These are phyloP conservation scores for Coniochaeta hoffmannii DNA, from an alignment of 2,329 filamentous ascomycete genomes.

Conservation along the genomic window DNA sequence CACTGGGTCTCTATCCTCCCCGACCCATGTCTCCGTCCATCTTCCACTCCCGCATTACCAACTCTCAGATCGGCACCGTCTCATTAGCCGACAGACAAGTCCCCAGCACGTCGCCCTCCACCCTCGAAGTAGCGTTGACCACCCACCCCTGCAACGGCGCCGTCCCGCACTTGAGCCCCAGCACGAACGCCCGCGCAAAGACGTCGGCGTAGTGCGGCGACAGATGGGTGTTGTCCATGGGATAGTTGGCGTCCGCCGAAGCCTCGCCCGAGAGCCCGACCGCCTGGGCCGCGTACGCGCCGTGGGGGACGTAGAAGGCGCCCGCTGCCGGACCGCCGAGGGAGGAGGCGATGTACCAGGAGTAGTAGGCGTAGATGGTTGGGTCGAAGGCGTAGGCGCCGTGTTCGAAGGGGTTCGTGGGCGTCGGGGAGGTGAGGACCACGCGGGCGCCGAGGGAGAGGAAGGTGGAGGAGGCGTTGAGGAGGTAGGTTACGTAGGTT, in stretches of 20 bases:
- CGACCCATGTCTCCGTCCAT: neutral
- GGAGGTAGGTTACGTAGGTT: conserved; percentile 54
- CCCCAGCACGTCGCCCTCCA: neutral
- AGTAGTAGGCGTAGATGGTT: conserved; percentile 50
- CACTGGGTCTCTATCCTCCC: no score
- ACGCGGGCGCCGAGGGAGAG: conserved; percentile 52
- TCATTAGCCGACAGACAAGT: neutral
- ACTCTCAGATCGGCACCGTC: neutral
- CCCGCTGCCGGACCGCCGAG: conserved; percentile 27
- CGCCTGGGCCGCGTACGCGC: conserved; percentile 46
- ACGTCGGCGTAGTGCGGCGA: conserved; percentile 46
- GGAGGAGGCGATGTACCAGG: conserved; percentile 28
- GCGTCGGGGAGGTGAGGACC: conserved; percentile 49
- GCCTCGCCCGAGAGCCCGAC: conserved; percentile 41
- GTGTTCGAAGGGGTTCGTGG: conserved; percentile 49
- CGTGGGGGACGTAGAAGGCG: conserved; percentile 52
- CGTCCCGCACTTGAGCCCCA: conserved; percentile 41
- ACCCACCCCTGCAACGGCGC: conserved; percentile 28
- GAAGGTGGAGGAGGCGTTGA: conserved; percentile 46
- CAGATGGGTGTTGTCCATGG: conserved; percentile 57
- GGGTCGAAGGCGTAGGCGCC: conserved; percentile 41
- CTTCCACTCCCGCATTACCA: neutral
- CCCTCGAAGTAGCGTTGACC: conserved; percentile 21
- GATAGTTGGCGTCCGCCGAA: conserved; percentile 45
- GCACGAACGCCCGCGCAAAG: conserved; percentile 50